phyloP scores from a whole-genome alignment of 768 basidiomycete species.

The Mycena vitilis region DNA sequence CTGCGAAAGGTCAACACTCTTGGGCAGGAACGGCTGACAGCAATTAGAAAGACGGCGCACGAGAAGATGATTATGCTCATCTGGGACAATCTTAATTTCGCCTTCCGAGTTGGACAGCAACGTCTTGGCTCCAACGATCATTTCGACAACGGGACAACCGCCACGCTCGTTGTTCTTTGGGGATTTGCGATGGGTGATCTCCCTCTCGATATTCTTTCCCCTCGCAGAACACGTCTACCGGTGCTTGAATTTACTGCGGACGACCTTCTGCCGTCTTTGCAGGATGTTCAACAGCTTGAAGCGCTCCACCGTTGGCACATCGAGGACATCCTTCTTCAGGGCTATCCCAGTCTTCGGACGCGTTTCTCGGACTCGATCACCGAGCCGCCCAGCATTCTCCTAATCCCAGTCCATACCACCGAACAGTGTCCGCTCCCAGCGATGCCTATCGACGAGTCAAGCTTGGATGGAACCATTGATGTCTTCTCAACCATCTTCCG shows the following conservation, averaged over 20 bases:
- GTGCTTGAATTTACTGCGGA: conserved; percentile 14
- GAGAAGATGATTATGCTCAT: background rate
- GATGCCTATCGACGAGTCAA: conserved; percentile 36
- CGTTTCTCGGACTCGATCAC: background rate
- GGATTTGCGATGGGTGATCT: conserved; percentile 1
- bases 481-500: conserved; percentile 3
- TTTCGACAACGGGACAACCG: conserved; percentile 6
- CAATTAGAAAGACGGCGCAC: background rate
- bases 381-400: background rate
- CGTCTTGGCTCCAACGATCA: background rate
- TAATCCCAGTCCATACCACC: conserved; percentile 36
- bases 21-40: background rate
- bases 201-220: background rate
- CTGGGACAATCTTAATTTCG: conserved; percentile 4
- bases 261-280: background rate
- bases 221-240: background rate
- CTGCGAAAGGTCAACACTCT: background rate
- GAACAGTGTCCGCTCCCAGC: conserved; percentile 30
- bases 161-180: background rate
- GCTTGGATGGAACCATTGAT: conserved; percentile 25
- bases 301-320: conserved; percentile 10
- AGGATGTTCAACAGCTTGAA: conserved; percentile 1
- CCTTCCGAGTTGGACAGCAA: background rate
- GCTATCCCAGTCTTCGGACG: background rate
- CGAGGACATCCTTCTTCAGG: conserved; percentile 3